Percentiles rank a stretch among this genome's conserved stretches.
Evolutionary conservation across 1,139 yeast species (phyloP).

Genomic region (Magnusiomyces magnusii): DNA sequence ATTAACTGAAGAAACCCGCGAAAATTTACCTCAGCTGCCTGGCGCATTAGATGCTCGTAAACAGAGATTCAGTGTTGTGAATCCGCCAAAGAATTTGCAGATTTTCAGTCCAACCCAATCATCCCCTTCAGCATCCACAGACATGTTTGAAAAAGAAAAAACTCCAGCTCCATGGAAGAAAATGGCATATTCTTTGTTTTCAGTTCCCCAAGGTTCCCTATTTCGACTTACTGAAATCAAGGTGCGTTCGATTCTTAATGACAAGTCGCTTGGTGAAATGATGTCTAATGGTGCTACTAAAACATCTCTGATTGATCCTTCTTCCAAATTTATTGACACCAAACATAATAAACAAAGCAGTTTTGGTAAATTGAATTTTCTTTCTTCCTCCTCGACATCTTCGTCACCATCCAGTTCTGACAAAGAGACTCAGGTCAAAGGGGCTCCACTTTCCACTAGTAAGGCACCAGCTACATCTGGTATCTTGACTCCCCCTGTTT

Average conservation of each 20-base stretch:
- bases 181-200: constrained; percentile 13
- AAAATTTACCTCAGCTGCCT: constrained; percentile 5
- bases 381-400: background rate
- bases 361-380: background rate
- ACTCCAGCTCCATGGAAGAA: constrained; percentile 1
- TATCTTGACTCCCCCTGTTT: constrained; percentile 4
- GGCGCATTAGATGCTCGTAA: constrained; percentile 9
- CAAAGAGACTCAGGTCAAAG: background rate
- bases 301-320: background rate
- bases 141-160: background rate
- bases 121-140: background rate
- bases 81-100: constrained; percentile 10
- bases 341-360: background rate
- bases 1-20: constrained; percentile 1
- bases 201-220: constrained; percentile 15
- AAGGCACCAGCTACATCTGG: background rate
- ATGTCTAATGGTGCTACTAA: background rate
- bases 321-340: background rate
- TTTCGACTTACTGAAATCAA: constrained; percentile 14
- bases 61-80: constrained; percentile 13
- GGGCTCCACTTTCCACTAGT: background rate
- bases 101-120: background rate
- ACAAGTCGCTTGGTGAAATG: constrained; percentile 9
- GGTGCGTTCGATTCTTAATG: constrained; percentile 13
- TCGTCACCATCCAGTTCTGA: background rate